phyloP scores from a whole-genome alignment of 1,284 basidiomycete genomes.

The Apiotrichum gamsii region DNA sequence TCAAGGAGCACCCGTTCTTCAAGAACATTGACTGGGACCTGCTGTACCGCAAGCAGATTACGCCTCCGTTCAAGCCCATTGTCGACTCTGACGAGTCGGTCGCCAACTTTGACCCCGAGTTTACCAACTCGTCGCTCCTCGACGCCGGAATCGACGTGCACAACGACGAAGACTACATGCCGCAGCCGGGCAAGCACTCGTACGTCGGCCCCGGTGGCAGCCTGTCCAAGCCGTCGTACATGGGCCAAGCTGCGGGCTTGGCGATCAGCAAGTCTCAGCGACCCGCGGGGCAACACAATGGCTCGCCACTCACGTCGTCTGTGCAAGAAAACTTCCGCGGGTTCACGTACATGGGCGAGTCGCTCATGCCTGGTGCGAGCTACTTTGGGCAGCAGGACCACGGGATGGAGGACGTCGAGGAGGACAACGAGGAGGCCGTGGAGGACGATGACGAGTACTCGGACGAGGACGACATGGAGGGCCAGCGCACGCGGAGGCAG shows the following conservation, averaged over 20 bases:
- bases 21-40: slow-evolving; percentile 82
- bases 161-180: slow-evolving; percentile 51
- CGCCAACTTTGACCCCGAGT: slow-evolving; percentile 97
- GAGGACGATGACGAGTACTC: slow-evolving; percentile 43
- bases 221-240: slow-evolving; percentile 28
- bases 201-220: slow-evolving; percentile 46
- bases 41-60: slow-evolving; percentile 80
- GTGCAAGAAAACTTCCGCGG: slow-evolving; percentile 92
- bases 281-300: slow-evolving; percentile 29
- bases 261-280: slow-evolving; percentile 41
- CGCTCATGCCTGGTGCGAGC: slow-evolving; percentile 52
- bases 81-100: slow-evolving; percentile 98
- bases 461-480: slow-evolving; percentile 43
- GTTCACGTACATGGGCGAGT: slow-evolving; percentile 82
- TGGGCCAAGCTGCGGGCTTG: slow-evolving; percentile 33
- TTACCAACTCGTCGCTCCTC: slow-evolving; percentile 56
- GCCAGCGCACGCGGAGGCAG: slow-evolving; percentile 39
- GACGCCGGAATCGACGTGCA: slow-evolving; percentile 55
- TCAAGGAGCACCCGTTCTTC: slow-evolving; percentile 97
- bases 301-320: slow-evolving; percentile 71
- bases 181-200: slow-evolving; percentile 31
- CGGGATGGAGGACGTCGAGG: slow-evolving; percentile 45
- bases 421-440: slow-evolving; percentile 26
- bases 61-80: slow-evolving; percentile 94
- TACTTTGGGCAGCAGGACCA: slow-evolving; percentile 43